Evolutionary conservation across 1,284 basidiomycete genomes (phyloP).

Genomic region (Boletus semigastroideus): DNA sequence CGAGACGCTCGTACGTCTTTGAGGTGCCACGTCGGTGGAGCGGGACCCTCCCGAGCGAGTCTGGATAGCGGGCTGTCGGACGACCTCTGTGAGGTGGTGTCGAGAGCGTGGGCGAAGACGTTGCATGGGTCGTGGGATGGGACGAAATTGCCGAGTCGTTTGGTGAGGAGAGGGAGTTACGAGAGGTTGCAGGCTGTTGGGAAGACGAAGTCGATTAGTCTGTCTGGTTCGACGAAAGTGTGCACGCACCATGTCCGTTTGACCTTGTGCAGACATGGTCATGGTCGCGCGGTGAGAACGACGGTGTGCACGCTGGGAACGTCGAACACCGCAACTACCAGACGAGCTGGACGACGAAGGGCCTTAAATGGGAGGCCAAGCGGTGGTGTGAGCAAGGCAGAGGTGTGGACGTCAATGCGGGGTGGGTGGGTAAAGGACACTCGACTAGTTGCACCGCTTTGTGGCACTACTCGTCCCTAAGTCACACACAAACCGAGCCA

Average conservation of each 20-base stretch:
- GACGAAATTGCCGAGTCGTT: constrained; percentile 13
- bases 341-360: too few relatives aligned
- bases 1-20: constrained; percentile 75
- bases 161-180: constrained; percentile 4
- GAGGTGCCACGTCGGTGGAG: constrained; percentile 75
- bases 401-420: too few relatives aligned
- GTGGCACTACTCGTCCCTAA: too few relatives aligned
- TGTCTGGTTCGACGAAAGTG: neutral
- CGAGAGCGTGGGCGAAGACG: constrained; percentile 21
- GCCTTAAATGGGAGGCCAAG: too few relatives aligned
- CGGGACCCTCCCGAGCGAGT: constrained; percentile 58
- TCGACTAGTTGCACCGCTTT: too few relatives aligned
- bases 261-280: constrained; percentile 22
- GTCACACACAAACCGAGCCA: too few relatives aligned
- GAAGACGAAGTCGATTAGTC: constrained; percentile 13
- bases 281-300: constrained; percentile 15
- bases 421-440: too few relatives aligned
- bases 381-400: too few relatives aligned
- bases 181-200: constrained; percentile 15
- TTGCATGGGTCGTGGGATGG: constrained; percentile 9
- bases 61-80: constrained; percentile 50
- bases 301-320: neutral
- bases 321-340: neutral
- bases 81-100: constrained; percentile 44
- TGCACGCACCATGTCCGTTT: constrained; percentile 20